These are phyloP conservation scores for Omphalotus olearius DNA, from an alignment of 1,284 basidiomycete species.

Conservation along the genomic window DNA sequence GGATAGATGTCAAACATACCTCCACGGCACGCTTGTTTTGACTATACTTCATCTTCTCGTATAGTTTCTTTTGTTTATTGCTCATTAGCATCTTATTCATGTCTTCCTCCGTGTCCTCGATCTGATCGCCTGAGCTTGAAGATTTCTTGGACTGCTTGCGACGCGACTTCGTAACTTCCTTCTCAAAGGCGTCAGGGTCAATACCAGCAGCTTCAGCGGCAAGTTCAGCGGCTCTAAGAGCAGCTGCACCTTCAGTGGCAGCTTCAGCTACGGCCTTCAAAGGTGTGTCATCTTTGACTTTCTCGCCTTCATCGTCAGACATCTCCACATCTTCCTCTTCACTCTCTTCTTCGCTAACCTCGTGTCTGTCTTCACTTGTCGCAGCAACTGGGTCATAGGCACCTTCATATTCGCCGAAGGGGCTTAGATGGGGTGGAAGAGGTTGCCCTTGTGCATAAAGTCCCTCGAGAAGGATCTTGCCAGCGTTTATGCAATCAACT, in stretches of 20 bases:
- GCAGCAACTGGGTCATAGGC: slow-evolving; percentile 65
- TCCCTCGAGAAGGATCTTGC: slow-evolving; percentile 82
- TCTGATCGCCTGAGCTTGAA: slow-evolving; percentile 20
- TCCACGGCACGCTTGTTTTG: slow-evolving; percentile 78
- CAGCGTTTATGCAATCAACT: slow-evolving; percentile 91
- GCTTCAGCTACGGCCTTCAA: slow-evolving; percentile 52
- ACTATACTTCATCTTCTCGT: slow-evolving; percentile 92
- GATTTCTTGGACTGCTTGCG: slow-evolving; percentile 45
- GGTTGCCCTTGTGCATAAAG: slow-evolving; percentile 84
- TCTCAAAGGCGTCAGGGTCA: slow-evolving; percentile 81
- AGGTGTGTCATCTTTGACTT: slow-evolving; percentile 27
- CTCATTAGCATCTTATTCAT: slow-evolving; percentile 99
- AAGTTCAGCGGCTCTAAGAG: slow-evolving; percentile 86
- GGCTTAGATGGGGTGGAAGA: slow-evolving; percentile 94
- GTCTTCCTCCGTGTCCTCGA: slow-evolving; percentile 65
- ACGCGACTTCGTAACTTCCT: slow-evolving; percentile 67
- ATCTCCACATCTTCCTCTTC: slow-evolving; percentile 34
- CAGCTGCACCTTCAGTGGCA: slow-evolving; percentile 60
- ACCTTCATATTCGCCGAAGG: slow-evolving; percentile 84
- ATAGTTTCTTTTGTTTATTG: slow-evolving; percentile 94
- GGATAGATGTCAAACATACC: slow-evolving; percentile 44
- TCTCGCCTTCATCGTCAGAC: slow-evolving; percentile 24
- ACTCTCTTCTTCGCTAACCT: slow-evolving; percentile 28
- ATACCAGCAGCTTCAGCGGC: slow-evolving; percentile 90
- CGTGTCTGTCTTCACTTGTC: slow-evolving; percentile 23